phyloP scores from a whole-genome alignment of 129 eudicot species.

The Tagetes erecta region DNA sequence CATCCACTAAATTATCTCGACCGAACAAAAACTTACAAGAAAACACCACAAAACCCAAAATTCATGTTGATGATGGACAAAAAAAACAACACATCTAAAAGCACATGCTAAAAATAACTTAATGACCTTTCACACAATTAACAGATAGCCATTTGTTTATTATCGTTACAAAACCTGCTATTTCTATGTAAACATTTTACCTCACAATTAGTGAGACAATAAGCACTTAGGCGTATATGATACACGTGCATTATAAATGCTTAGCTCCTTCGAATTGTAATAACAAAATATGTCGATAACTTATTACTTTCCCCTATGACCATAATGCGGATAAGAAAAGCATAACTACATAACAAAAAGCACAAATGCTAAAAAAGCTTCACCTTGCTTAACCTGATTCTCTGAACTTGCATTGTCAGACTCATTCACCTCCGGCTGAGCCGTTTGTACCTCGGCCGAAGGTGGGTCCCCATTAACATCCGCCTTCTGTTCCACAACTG shows the following conservation, averaged over 20 bases:
- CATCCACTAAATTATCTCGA: neutral
- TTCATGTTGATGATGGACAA: neutral
- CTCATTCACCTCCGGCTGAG: conserved; percentile 45
- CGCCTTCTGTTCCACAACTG: conserved; percentile 33
- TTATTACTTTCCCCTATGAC: conserved; percentile 8
- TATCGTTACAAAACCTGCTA: neutral
- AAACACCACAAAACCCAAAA: too few relatives aligned
- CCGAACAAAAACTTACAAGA: too few relatives aligned
- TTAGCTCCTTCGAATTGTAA: neutral
- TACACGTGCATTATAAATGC: neutral
- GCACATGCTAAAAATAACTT: neutral
- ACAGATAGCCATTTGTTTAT: neutral
- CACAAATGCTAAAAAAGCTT: conserved; percentile 15
- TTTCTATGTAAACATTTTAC: neutral
- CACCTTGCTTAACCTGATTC: conserved; percentile 73
- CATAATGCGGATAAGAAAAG: neutral
- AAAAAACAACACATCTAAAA: neutral
- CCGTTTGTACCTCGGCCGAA: conserved; percentile 33
- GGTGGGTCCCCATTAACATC: conserved; percentile 51
- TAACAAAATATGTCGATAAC: conserved; percentile 7
- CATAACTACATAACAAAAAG: neutral
- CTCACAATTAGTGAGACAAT: neutral
- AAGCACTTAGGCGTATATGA: neutral
- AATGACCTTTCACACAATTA: conserved; percentile 11
- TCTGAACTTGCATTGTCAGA: conserved; percentile 38